These are phyloP conservation scores for Spathaspora sp. DNA, from an alignment of 1,139 yeast genomes.

Conservation along the genomic window DNA sequence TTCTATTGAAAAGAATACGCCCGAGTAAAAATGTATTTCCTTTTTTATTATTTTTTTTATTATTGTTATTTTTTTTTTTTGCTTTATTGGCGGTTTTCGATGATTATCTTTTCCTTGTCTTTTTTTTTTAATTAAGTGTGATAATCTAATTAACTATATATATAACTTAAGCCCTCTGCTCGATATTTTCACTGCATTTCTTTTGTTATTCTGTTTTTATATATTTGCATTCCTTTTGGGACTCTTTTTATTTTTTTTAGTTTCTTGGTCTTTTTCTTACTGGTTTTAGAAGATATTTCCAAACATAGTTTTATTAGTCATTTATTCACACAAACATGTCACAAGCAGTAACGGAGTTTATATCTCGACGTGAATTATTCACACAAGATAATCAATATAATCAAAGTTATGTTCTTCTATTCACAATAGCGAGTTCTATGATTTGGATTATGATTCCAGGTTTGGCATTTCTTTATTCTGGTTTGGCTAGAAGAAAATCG, in stretches of 20 bases:
- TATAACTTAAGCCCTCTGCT: constrained; percentile 1
- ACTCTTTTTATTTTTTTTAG: neutral
- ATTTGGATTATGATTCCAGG: constrained; percentile 96
- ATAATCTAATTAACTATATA: neutral
- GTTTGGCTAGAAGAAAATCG: constrained; percentile 86
- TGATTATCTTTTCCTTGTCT: neutral
- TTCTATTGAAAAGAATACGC: neutral
- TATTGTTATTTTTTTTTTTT: neutral
- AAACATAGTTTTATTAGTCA: neutral
- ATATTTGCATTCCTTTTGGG: neutral
- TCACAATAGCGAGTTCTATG: constrained; percentile 63
- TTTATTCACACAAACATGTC: constrained; percentile 3
- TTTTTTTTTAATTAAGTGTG: neutral
- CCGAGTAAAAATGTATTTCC: neutral
- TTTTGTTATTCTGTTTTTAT: neutral
- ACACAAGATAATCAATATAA: constrained; percentile 44
- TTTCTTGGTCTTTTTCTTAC: constrained; percentile 1
- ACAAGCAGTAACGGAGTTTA: constrained; percentile 12
- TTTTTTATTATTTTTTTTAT: neutral
- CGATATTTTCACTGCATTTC: neutral
- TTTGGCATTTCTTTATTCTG: constrained; percentile 88
- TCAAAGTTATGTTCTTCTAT: constrained; percentile 41
- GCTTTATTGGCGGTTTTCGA: constrained; percentile 1
- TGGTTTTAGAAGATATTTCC: constrained; percentile 1
- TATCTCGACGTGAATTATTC: constrained; percentile 32